Percentiles rank a stretch among this genome's conserved stretches.
Conservation (phyloP, 2,329 filamentous ascomycete species). For the Clonostachys chloroleuca region DNA sequence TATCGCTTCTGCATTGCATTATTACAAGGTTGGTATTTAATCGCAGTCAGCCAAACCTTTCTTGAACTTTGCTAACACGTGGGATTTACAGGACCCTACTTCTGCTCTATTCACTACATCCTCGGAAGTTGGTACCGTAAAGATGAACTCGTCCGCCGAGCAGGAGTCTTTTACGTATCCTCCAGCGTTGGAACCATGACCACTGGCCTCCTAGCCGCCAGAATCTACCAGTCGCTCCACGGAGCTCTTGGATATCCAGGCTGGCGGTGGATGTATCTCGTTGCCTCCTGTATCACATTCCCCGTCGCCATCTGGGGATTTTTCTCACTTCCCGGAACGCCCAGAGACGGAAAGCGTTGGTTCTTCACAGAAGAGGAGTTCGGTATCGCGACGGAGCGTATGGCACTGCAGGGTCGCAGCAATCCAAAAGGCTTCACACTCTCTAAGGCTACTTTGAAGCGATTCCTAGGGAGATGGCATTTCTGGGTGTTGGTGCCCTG, state of each 20-base stretch:
- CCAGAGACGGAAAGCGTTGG: slow-evolving; percentile 4
- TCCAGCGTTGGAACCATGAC: slow-evolving; percentile 46
- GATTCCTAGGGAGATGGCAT: background rate
- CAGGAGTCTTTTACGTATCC: slow-evolving; percentile 45
- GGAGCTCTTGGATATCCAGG: slow-evolving; percentile 38
- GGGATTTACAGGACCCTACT: slow-evolving; percentile 31
- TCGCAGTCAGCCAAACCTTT: no score
- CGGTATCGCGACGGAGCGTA: background rate
- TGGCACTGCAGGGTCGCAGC: background rate
- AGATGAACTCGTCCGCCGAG: slow-evolving; percentile 39
- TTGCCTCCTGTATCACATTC: slow-evolving; percentile 48
- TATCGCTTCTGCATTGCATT: slow-evolving; percentile 50
- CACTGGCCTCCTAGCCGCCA: slow-evolving; percentile 42
- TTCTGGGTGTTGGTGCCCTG: background rate
- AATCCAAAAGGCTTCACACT: background rate
- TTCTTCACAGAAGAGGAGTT: slow-evolving; percentile 1
- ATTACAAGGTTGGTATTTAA: slow-evolving; percentile 18
- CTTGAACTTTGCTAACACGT: no score
- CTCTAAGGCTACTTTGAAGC: background rate
- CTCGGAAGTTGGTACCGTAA: slow-evolving; percentile 38
- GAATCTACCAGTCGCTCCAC: slow-evolving; percentile 29
- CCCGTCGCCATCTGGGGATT: slow-evolving; percentile 45
- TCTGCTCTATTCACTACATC: slow-evolving; percentile 32
- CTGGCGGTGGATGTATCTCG: slow-evolving; percentile 55
- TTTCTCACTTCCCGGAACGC: slow-evolving; percentile 42